A percentile compares a stretch with the other conserved stretches of the same genome.
Evolutionary conservation across 2,329 filamentous ascomycete genomes (phyloP).

Genomic region (Alternaria conjuncta): DNA sequence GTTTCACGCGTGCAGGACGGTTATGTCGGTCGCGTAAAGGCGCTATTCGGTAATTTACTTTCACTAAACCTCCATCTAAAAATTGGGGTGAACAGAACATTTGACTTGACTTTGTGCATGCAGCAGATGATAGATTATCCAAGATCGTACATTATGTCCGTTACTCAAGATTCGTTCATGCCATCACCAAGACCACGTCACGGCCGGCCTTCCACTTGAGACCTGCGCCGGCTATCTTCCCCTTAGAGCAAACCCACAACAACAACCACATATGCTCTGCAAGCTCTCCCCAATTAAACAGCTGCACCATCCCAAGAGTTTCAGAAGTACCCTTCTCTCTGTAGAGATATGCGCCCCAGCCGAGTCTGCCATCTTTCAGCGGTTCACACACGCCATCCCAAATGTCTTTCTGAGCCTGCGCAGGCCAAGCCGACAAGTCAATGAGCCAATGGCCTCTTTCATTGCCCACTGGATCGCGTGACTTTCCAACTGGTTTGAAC

Average conservation of each 20-base stretch:
- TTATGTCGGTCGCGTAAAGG: background rate
- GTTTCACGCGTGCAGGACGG: slow-evolving; percentile 9
- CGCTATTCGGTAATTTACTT: background rate
- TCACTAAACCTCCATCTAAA: background rate
- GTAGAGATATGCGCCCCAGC: slow-evolving; percentile 70
- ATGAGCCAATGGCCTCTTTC: slow-evolving; percentile 84
- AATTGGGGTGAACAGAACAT: background rate
- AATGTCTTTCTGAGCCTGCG: slow-evolving; percentile 56
- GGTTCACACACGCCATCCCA: slow-evolving; percentile 70
- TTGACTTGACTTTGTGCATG: background rate
- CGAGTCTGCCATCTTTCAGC: slow-evolving; percentile 64
- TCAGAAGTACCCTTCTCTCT: slow-evolving; percentile 37
- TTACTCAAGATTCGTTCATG: no score
- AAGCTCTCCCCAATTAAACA: slow-evolving; percentile 81
- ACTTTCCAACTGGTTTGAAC: slow-evolving; percentile 48
- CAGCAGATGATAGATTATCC: no score
- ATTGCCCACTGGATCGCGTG: slow-evolving; percentile 60
- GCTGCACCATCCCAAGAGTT: slow-evolving; percentile 57
- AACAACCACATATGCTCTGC: slow-evolving; percentile 76
- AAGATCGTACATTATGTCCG: no score
- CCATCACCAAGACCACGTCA: slow-evolving; percentile 60
- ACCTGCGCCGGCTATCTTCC: slow-evolving; percentile 64
- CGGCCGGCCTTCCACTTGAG: slow-evolving; percentile 70
- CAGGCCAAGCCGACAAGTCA: slow-evolving; percentile 62
- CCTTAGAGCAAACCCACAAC: slow-evolving; percentile 73